Conservation (phyloP, 192 early-diverging fungal species). For the Backusella tarrabulga region DNA sequence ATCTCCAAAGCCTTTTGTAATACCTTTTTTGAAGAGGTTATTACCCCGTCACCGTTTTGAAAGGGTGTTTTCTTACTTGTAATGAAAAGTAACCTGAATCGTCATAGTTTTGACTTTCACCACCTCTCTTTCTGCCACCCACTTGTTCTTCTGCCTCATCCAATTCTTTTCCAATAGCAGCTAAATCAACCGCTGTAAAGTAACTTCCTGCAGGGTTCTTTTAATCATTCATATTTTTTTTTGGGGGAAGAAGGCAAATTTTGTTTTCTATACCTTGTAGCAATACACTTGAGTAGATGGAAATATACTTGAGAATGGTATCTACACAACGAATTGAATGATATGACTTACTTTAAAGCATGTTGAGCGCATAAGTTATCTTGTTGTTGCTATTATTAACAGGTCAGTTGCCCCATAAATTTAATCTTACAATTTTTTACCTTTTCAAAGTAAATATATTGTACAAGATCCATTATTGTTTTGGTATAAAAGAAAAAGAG, state of each 20-base stretch:
- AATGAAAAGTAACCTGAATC: constrained; percentile 75
- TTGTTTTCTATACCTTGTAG: constrained; percentile 8
- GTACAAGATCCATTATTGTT: constrained; percentile 25
- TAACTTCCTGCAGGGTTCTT: constrained; percentile 45
- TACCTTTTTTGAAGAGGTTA: constrained; percentile 35
- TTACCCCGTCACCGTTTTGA: background rate
- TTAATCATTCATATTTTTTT: background rate
- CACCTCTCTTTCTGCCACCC: constrained; percentile 4
- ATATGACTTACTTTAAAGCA: constrained; percentile 56
- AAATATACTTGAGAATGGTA: background rate
- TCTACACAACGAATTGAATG: background rate
- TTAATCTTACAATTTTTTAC: background rate
- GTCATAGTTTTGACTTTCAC: constrained; percentile 53
- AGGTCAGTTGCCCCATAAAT: background rate
- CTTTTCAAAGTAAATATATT: constrained; percentile 35
- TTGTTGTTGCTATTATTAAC: constrained; percentile 56
- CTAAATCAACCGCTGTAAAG: constrained; percentile 76
- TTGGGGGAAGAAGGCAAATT: too few species aligned
- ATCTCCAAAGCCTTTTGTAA: constrained; percentile 52
- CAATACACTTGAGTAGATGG: background rate
- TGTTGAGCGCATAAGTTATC: constrained; percentile 82
- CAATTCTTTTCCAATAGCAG: constrained; percentile 64
- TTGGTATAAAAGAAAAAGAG: background rate
- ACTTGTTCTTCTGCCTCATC: constrained; percentile 59
- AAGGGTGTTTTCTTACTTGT: constrained; percentile 33